A percentile compares a stretch with the other conserved stretches of the same genome.
phyloP scores from a whole-genome alignment of 768 basidiomycete genomes.

The Agrocybe pediades region DNA sequence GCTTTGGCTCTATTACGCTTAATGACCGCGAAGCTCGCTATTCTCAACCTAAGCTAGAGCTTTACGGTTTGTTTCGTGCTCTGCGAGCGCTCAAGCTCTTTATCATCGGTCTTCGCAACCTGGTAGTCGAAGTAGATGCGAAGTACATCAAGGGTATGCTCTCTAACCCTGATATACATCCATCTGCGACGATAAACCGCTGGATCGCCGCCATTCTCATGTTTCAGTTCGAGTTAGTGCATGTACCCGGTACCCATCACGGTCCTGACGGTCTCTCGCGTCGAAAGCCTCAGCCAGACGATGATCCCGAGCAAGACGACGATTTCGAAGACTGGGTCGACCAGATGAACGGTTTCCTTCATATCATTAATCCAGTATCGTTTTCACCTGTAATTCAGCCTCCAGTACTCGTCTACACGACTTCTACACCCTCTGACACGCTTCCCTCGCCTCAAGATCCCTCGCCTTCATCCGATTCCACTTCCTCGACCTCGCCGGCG shows the following conservation, averaged over 20 bases:
- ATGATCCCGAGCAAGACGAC: slow-evolving; percentile 5
- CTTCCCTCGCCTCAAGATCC: not conserved
- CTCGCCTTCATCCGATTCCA: not conserved
- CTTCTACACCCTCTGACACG: not conserved
- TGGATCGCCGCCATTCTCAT: slow-evolving; percentile 14
- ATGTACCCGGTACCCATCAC: slow-evolving; percentile 7
- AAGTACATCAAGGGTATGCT: slow-evolving; percentile 38
- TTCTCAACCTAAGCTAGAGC: slow-evolving; percentile 34
- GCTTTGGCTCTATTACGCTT: slow-evolving; percentile 37
- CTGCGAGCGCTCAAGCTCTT: slow-evolving; percentile 19
- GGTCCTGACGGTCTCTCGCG: slow-evolving; percentile 16
- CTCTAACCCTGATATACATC: not conserved
- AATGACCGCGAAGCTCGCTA: slow-evolving; percentile 31
- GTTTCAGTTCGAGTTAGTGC: slow-evolving; percentile 14
- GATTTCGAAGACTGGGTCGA: slow-evolving; percentile 1
- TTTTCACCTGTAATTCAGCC: not conserved
- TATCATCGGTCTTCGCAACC: slow-evolving; percentile 29
- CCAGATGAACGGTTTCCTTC: not conserved
- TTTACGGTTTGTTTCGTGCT: slow-evolving; percentile 33
- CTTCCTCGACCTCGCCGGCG: not conserved
- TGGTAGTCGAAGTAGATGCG: slow-evolving; percentile 39
- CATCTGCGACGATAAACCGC: slow-evolving; percentile 11
- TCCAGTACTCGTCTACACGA: not conserved
- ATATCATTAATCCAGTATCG: not conserved
- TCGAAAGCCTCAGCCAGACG: slow-evolving; percentile 12